Percentiles rank a stretch among this genome's conserved stretches.
Conservation (phyloP, 2,329 filamentous ascomycete species). For the Dendrostoma leiphaemia region DNA sequence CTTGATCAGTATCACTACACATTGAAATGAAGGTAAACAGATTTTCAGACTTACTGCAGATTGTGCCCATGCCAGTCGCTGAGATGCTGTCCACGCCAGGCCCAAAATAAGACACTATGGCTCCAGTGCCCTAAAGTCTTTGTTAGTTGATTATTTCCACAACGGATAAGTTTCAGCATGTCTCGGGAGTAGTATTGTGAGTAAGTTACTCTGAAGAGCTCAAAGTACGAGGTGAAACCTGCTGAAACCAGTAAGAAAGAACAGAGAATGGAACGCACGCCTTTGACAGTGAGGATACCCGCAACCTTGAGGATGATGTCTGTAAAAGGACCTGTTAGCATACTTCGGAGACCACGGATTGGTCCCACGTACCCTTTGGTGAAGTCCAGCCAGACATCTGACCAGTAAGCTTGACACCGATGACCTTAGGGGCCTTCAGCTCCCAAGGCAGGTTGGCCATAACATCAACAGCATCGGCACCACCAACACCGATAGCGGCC, state of each 20-base stretch:
- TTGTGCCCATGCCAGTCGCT: slow-evolving; percentile 85
- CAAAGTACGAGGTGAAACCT: too few relatives aligned
- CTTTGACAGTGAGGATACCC: slow-evolving; percentile 95
- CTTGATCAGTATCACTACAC: neutral
- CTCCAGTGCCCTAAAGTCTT: slow-evolving; percentile 94
- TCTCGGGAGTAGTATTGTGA: too few relatives aligned
- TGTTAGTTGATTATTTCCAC: too few relatives aligned
- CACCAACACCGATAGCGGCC: slow-evolving; percentile 92
- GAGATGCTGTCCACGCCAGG: slow-evolving; percentile 74
- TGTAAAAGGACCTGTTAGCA: slow-evolving; percentile 33
- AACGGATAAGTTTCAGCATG: too few relatives aligned
- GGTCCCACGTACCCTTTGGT: slow-evolving; percentile 70
- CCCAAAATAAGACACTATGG: slow-evolving; percentile 67
- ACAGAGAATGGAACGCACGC: too few relatives aligned
- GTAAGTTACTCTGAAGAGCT: too few relatives aligned
- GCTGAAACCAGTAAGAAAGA: too few relatives aligned
- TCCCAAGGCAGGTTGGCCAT: slow-evolving; percentile 98
- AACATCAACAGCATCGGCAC: slow-evolving; percentile 97
- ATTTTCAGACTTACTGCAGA: slow-evolving; percentile 62
- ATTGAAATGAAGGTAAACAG: neutral
- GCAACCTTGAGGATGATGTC: slow-evolving; percentile 98
- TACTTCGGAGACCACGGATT: neutral
- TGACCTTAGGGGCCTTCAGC: slow-evolving; percentile 94
- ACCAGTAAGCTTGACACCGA: slow-evolving; percentile 94
- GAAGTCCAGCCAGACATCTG: slow-evolving; percentile 86